These are phyloP conservation scores for Talaromyces sp. DNA, from an alignment of 2,329 filamentous ascomycete genomes.

Conservation along the genomic window DNA sequence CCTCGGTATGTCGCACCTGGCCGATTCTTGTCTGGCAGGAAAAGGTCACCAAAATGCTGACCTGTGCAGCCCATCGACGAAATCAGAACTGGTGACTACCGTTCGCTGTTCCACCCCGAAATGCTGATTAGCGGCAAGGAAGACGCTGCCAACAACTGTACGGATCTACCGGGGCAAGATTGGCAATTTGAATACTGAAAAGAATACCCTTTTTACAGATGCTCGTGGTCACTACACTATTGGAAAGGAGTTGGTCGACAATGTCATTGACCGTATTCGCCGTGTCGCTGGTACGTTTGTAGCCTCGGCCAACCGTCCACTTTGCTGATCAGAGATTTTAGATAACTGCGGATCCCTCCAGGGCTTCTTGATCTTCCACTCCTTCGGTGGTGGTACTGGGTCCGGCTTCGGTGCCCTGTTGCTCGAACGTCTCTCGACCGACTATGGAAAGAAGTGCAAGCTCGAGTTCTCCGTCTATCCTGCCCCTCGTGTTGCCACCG, in stretches of 20 bases:
- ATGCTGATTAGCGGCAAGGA: constrained; percentile 64
- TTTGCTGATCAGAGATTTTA: constrained; percentile 19
- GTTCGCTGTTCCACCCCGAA: constrained; percentile 62
- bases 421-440: constrained; percentile 58
- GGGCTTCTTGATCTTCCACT: constrained; percentile 65
- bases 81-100: constrained; percentile 59
- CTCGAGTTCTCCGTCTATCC: constrained; percentile 64
- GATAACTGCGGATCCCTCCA: constrained; percentile 63
- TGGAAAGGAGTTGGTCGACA: constrained; percentile 62
- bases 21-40: not conserved
- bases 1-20: constrained; percentile 45
- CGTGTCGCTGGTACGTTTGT: constrained; percentile 53
- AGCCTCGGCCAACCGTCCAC: not conserved
- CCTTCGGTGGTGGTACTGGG: constrained; percentile 63
- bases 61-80: constrained; percentile 56
- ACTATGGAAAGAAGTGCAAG: constrained; percentile 65
- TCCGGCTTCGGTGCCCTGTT: constrained; percentile 63
- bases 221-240: constrained; percentile 65
- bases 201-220: constrained; percentile 39
- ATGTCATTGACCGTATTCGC: constrained; percentile 60
- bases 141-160: constrained; percentile 65
- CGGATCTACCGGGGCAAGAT: constrained; percentile 13
- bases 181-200: not conserved
- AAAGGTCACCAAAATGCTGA: constrained; percentile 9
- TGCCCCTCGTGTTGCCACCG: constrained; percentile 58